Evolutionary conservation across 2,329 filamentous ascomycete genomes (phyloP), one percentile per base, ranked within the genome.

Genomic region (Colletotrichum eremochloae): DNA sequence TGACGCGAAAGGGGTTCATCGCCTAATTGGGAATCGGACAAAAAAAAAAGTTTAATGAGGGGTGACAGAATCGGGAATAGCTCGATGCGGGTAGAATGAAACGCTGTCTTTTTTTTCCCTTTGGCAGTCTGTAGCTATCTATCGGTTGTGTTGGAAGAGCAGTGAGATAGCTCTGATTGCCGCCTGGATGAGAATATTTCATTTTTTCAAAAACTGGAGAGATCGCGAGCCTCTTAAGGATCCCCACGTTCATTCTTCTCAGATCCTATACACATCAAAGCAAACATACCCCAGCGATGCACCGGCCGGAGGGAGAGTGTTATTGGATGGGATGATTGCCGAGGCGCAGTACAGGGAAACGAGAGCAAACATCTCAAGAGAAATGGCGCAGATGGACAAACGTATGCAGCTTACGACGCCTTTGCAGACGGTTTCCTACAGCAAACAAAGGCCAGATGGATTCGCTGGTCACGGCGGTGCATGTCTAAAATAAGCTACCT

Each of bases 1-100:
- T 42, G 12, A 24, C 36, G 36, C 40, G 53, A 55, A 42, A 48
- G 5, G 53, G 36, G 53, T 40, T 36, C 64, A 18, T 67, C 24
- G 46, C 38, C 20, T 42, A 38, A 11, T 14, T 29, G 24, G 15
- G 50, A 12, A 42, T 40, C n/a, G 44, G 31, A 14, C 36, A 63
- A n/a, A 40, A 44, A 46, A 46, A 44, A 15, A 33, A 5, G 20
- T n/a, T 20, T 9, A 52, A 29, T 11, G 20, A 20, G n/a, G 60
- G 6, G 4, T 11, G 33, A 20, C 40, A 62, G 60, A 63, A 63
- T 52, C 46, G 46, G 44, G 60, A 50, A 63, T 63, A 52, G 60
- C 60, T 63, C 60, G 8, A 48, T 24, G 44, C 44, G 38, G 20
- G 31, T 63, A 29, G 52, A 29, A 63, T 63, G 44, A 63, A 15